These are phyloP conservation scores for Candida pseudocylindracea DNA, from an alignment of 1,139 yeast genomes.

Conservation along the genomic window DNA sequence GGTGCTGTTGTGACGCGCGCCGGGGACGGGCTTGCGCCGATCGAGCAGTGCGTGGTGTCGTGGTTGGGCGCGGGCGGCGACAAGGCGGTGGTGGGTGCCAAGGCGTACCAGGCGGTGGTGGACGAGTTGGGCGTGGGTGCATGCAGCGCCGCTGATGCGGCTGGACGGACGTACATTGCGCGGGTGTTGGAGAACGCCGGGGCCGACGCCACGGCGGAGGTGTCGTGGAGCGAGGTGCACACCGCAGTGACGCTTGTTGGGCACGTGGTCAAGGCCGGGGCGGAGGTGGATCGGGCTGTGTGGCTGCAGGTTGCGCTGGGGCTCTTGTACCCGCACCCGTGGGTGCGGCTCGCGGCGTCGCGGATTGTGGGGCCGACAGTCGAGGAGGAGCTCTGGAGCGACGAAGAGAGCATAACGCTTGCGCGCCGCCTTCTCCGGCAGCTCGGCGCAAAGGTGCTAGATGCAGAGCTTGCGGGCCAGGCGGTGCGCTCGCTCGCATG, in stretches of 20 bases:
- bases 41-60: slow-evolving; percentile 35
- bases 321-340: slow-evolving; percentile 69
- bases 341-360: slow-evolving; percentile 65
- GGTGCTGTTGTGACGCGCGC: not conserved
- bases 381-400: slow-evolving; percentile 13
- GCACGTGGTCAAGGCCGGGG: slow-evolving; percentile 7
- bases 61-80: slow-evolving; percentile 47
- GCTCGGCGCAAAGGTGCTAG: slow-evolving; percentile 53
- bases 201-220: slow-evolving; percentile 8
- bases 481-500: slow-evolving; percentile 45
- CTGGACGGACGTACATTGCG: slow-evolving; percentile 2
- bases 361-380: slow-evolving; percentile 34
- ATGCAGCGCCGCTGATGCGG: no score
- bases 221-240: slow-evolving; percentile 63
- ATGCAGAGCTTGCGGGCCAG: slow-evolving; percentile 43
- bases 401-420: slow-evolving; percentile 32
- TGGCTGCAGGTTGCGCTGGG: slow-evolving; percentile 8
- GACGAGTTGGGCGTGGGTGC: slow-evolving; percentile 12
- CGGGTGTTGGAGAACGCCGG: slow-evolving; percentile 12
- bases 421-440: slow-evolving; percentile 56
- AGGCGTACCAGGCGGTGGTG: slow-evolving; percentile 30
- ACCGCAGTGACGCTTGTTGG: slow-evolving; percentile 14
- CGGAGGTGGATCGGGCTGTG: not conserved
- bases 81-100: slow-evolving; percentile 38
- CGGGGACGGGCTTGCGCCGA: slow-evolving; percentile 8